phyloP scores from a whole-genome alignment of 768 basidiomycete genomes.

The Filobasidium floriforme region DNA sequence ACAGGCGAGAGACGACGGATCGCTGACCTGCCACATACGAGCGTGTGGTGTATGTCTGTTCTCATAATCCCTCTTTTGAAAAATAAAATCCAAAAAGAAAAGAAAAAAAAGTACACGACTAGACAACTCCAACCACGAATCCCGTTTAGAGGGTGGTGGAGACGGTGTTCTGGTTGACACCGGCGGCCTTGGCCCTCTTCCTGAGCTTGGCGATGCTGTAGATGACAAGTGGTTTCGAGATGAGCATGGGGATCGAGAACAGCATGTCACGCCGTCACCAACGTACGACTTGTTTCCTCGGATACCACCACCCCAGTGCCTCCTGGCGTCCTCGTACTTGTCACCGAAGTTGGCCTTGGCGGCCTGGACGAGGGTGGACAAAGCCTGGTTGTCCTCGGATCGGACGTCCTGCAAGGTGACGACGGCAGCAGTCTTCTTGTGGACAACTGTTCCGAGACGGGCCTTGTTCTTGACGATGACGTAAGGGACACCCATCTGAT shows the following conservation, averaged over 20 bases:
- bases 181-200: slow-evolving; percentile 87
- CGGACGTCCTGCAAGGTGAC: slow-evolving; percentile 86
- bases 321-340: slow-evolving; percentile 85
- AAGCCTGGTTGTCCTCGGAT: slow-evolving; percentile 87
- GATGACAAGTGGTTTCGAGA: not conserved
- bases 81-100: not conserved
- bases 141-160: slow-evolving; percentile 42
- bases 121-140: not conserved
- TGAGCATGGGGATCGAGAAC: not conserved
- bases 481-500: slow-evolving; percentile 89
- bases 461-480: slow-evolving; percentile 98
- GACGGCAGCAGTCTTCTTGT: slow-evolving; percentile 96
- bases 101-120: not conserved
- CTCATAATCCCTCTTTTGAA: not conserved
- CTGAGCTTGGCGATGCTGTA: slow-evolving; percentile 76
- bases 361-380: slow-evolving; percentile 83
- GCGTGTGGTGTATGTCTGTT: not conserved
- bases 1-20: not conserved
- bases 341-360: slow-evolving; percentile 96
- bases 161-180: slow-evolving; percentile 48
- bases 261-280: slow-evolving; percentile 9
- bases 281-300: slow-evolving; percentile 70
- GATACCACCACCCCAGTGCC: slow-evolving; percentile 91
- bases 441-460: slow-evolving; percentile 91
- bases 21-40: not conserved